Conservation (phyloP, 495 filamentous ascomycete species). For the Amorphotheca resinae region DNA sequence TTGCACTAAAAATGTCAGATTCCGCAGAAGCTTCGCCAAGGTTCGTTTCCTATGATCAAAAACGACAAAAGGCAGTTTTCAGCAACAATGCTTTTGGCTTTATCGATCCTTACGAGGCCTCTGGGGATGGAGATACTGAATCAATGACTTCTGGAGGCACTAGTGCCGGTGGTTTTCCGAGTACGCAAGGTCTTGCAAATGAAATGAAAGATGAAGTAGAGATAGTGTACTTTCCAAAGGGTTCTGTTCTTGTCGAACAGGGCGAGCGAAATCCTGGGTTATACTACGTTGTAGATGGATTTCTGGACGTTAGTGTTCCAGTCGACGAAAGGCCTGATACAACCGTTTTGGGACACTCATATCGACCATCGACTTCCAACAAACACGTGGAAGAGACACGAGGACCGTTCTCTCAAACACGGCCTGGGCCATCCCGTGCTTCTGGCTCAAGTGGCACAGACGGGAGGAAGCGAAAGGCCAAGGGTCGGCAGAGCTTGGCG, state of each 20-base stretch:
- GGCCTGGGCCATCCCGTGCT: constrained; percentile 36
- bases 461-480: constrained; percentile 33
- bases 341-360: constrained; percentile 18
- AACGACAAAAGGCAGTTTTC: constrained; percentile 73
- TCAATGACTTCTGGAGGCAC: constrained; percentile 57
- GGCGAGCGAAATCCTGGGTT: constrained; percentile 90
- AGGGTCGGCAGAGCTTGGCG: constrained; percentile 61
- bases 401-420: constrained; percentile 36
- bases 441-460: constrained; percentile 27
- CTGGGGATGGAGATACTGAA: constrained; percentile 73
- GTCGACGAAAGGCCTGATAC: constrained; percentile 23
- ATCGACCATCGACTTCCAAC: constrained; percentile 16
- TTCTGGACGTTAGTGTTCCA: constrained; percentile 80
- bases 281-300: constrained; percentile 97
- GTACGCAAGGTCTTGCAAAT: constrained; percentile 40
- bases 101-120: constrained; percentile 79
- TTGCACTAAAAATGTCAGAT: constrained; percentile 48
- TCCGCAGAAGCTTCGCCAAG: constrained; percentile 78
- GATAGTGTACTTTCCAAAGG: constrained; percentile 93
- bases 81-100: constrained; percentile 77
- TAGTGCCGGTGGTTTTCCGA: constrained; percentile 28
- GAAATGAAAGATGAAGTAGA: constrained; percentile 90
- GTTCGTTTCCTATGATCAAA: constrained; percentile 74
- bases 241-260: constrained; percentile 91
- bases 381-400: constrained; percentile 29